Evolutionary conservation across 805 yeast species (phyloP).

Genomic region (Suhomyces tanzawaensis): DNA sequence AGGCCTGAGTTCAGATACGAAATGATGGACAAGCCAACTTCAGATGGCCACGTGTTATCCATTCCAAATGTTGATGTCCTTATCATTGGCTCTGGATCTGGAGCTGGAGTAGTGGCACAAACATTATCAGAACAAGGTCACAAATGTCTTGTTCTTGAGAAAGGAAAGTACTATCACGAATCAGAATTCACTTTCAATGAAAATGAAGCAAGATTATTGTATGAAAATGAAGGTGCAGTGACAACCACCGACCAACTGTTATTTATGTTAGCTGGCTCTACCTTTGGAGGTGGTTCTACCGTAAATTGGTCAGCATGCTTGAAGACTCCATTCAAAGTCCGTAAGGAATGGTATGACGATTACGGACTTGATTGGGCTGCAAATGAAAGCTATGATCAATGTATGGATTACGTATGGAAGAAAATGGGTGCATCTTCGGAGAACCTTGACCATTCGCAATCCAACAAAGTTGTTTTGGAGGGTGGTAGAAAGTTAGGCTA

Average conservation of each 20-base stretch:
- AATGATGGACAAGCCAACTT: constrained; percentile 29
- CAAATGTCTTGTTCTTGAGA: constrained; percentile 47
- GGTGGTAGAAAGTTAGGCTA: constrained; percentile 48
- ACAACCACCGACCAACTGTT: constrained; percentile 33
- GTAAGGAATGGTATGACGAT: constrained; percentile 50
- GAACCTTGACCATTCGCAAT: constrained; percentile 39
- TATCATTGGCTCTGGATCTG: constrained; percentile 52
- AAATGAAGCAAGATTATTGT: constrained; percentile 34
- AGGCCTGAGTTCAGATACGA: constrained; percentile 26
- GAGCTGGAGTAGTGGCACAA: constrained; percentile 53
- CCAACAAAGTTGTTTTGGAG: constrained; percentile 43
- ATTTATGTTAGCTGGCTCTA: constrained; percentile 47
- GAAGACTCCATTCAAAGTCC: constrained; percentile 47
- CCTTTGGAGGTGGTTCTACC: constrained; percentile 58
- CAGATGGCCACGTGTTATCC: constrained; percentile 28
- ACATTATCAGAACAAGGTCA: constrained; percentile 43
- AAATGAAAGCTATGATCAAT: constrained; percentile 39
- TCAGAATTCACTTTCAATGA: constrained; percentile 38
- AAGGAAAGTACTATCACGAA: constrained; percentile 43
- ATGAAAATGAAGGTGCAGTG: constrained; percentile 40
- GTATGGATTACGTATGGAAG: constrained; percentile 44
- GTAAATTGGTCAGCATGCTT: constrained; percentile 58
- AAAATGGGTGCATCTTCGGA: constrained; percentile 48
- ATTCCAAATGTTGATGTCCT: constrained; percentile 43
- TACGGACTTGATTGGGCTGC: constrained; percentile 48